Percentiles rank a stretch among this genome's conserved stretches.
Evolutionary conservation across 805 yeast species (phyloP).

Genomic region (Komagataella populi): DNA sequence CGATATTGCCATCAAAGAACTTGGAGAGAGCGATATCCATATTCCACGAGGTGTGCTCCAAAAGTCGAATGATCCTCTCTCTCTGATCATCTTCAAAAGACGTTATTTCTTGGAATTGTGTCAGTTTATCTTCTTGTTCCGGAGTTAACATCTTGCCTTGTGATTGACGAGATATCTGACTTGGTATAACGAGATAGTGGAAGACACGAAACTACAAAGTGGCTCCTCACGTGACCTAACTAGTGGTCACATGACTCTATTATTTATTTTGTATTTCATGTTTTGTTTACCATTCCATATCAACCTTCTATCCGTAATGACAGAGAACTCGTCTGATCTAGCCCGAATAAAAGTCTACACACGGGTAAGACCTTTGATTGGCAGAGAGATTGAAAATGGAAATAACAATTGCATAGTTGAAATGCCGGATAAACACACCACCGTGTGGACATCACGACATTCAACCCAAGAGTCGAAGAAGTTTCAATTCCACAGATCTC

Average conservation of each 20-base stretch:
- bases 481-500: conserved; percentile 37
- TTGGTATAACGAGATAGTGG: not conserved
- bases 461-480: conserved; percentile 9
- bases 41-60: conserved; percentile 43
- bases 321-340: not conserved
- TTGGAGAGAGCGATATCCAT: conserved; percentile 47
- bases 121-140: conserved; percentile 28
- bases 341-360: conserved; percentile 30
- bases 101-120: conserved; percentile 37
- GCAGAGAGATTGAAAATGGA: conserved; percentile 11
- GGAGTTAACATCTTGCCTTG: conserved; percentile 6
- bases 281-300: not conserved
- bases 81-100: conserved; percentile 32
- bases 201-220: not conserved
- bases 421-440: conserved; percentile 15
- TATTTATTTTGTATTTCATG: not conserved
- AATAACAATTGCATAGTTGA: conserved; percentile 12
- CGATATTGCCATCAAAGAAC: conserved; percentile 45
- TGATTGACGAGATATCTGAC: not conserved
- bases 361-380: conserved; percentile 32
- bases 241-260: not conserved
- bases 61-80: conserved; percentile 29
- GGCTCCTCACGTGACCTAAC: not conserved
- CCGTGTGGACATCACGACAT: conserved; percentile 6
- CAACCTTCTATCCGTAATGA: not conserved